These are phyloP conservation scores for Vanrija humicola DNA, from an alignment of 1,284 basidiomycete genomes.

Conservation along the genomic window DNA sequence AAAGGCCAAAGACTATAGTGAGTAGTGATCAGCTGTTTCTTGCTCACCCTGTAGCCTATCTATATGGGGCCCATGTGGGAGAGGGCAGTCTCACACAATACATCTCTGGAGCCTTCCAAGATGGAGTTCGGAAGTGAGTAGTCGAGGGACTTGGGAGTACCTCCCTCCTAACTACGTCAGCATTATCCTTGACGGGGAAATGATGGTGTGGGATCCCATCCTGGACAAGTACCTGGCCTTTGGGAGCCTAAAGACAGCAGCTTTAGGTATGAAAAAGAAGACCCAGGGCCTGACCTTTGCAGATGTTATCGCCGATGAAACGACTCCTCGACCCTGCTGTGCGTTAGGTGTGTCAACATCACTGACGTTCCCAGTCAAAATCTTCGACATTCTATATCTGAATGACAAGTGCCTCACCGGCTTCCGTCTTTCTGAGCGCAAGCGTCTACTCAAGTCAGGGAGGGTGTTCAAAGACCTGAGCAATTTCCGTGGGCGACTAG, in stretches of 20 bases:
- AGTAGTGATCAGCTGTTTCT: not conserved
- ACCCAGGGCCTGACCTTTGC: constrained; percentile 1
- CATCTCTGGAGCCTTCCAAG: constrained; percentile 69
- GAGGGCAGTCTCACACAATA: constrained; percentile 79
- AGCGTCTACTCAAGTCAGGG: constrained; percentile 40
- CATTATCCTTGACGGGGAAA: constrained; percentile 89
- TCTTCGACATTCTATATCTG: constrained; percentile 86
- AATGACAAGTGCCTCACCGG: constrained; percentile 54
- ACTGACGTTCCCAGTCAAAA: constrained; percentile 63
- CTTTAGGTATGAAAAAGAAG: constrained; percentile 57
- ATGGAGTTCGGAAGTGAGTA: constrained; percentile 71
- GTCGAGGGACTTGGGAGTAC: not conserved
- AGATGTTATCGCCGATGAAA: constrained; percentile 68
- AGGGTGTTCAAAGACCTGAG: constrained; percentile 40
- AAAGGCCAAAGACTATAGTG: constrained; percentile 88
- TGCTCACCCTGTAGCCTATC: constrained; percentile 51
- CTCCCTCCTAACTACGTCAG: constrained; percentile 49
- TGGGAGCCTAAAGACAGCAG: constrained; percentile 85
- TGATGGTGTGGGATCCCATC: constrained; percentile 92
- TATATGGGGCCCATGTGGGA: constrained; percentile 78
- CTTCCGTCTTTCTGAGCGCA: constrained; percentile 47
- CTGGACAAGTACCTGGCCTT: constrained; percentile 82
- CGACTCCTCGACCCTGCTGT: constrained; percentile 83
- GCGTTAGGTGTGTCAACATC: constrained; percentile 34
- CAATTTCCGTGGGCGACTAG: constrained; percentile 66